Base-by-base conservation (phyloP, 768 basidiomycete species). In the Tylopilus plumbeoviolaceoides region DNA sequence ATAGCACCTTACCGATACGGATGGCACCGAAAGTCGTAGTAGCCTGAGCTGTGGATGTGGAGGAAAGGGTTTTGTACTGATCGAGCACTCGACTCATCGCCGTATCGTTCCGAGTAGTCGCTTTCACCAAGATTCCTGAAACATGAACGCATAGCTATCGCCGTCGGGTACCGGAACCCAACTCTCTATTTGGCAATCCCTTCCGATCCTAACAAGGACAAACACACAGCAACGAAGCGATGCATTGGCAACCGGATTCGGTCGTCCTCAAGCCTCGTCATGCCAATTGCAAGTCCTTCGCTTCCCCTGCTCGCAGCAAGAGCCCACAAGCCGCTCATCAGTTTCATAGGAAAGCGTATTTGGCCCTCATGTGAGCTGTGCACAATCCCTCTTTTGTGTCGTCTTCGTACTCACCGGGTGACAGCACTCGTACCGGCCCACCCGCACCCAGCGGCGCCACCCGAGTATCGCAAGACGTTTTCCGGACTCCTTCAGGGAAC, bases 381-480 rank as follows among this genome's bases (percentile, higher is more conserved):
- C 55, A 20, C 44, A 7, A n/a, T 12, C 15, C 6, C 15, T 36
- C 15, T 7, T 2, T 27, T 8, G 12, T 10, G 2, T 44, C 33
- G 5, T 33, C 7, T 11, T 23, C 12, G 12, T 21, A 11, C 51
- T 58, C 38, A 63, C 23, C 5, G 14, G 72, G 69, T 2, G n/a
- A 59, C 69, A 64, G 76, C 74, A 33, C 56, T 62, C 10, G 61
- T 71, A 50, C 72, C 77, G 1, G 63, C 70, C 28, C 80, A 78
- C 55, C 72, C 83, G 12, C 86, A 89, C 63, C 87, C 86, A 4
- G 78, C 79, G 48, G 84, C 86, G 15, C 84, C 87, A n/a, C 67
- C 74, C 54, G 83, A 86, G 59, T 71, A 81, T 52, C 77, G 76
- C 59, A 73, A 77, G 41, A 67, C 66, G 4, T 84, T 83, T 63